Evolutionary conservation across 1,284 basidiomycete genomes (phyloP), one percentile per base, ranked within the genome.

Genomic region (Fomitopsis palustris): DNA sequence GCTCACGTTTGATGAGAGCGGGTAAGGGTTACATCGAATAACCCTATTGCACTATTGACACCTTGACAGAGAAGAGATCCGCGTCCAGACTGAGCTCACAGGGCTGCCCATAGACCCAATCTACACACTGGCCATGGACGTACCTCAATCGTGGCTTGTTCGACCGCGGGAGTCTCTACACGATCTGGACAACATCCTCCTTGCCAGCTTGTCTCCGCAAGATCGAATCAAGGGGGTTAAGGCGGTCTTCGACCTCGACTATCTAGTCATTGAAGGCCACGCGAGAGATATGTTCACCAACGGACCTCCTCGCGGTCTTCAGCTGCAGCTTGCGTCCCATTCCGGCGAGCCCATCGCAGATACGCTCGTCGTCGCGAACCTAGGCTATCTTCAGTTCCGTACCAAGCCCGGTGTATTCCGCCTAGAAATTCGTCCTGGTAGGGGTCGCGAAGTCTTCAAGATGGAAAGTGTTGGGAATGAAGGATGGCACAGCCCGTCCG

Each of bases 301-400:
- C 39, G 75, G 77, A 4, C 87, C 94, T 2, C 93, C 95, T 0
- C 83, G 93, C 16, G 94, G 94, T 4, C 76, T 95, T 1, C 94
- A 95, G 69, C 80, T 98, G 1, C 91, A 97, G 67, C 82, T 96
- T 1, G 77, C 82, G 6, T 77, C 75, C 4, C 75, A 77, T 21
- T 74, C 83, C 57, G 76, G 76, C 14, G 72, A 72, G 0, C 78
- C 84, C 0, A 81, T 92, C 6, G 90, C 88, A 17, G 93, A 96
- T 65, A 95, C 93, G 0, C 88, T 86, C 62, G 90, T 98, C 49
- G 94, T 98, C 66, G 95, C 93, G 5, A 99, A 98, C 70, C 77
- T 98, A 9, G 97, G 96, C 3, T 99, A 99, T 74, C 80, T 98
- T 62, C 97, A 99, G 73, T 95, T 99, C 79, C 95, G 94, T 69